Percentiles rank a stretch among this genome's conserved stretches.
Evolutionary conservation across 768 basidiomycete species (phyloP).

Genomic region (Rhodosporidiobolus sp.): DNA sequence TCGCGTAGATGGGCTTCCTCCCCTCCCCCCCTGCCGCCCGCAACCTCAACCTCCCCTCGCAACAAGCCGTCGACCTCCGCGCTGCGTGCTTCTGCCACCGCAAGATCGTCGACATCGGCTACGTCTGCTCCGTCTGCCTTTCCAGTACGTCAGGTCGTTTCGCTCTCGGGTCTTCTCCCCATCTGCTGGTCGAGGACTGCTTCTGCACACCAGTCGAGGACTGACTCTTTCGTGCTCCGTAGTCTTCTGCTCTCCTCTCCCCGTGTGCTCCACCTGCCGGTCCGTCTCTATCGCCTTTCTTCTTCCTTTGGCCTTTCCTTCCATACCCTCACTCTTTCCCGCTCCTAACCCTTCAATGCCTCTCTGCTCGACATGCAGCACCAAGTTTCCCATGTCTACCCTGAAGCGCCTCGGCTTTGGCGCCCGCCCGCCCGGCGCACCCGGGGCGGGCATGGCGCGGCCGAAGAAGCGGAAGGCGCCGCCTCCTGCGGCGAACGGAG

Average conservation of each 20-base stretch:
- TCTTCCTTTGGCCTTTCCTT: background rate
- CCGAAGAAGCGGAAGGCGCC: constrained; percentile 35
- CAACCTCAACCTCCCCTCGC: constrained; percentile 77
- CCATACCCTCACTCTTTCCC: background rate
- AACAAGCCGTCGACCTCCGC: constrained; percentile 92
- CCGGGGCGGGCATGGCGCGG: background rate
- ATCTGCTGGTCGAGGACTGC: background rate
- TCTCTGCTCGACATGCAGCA: constrained; percentile 55
- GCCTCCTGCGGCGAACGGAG: background rate
- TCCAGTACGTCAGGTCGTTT: constrained; percentile 55
- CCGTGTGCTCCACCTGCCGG: constrained; percentile 93
- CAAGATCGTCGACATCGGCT: constrained; percentile 90
- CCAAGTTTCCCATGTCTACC: constrained; percentile 92
- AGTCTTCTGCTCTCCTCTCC: constrained; percentile 93
- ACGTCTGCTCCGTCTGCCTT: constrained; percentile 96
- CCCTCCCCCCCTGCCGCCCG: constrained; percentile 68
- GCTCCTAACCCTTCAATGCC: background rate
- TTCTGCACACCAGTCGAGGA: background rate
- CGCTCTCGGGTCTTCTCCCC: background rate
- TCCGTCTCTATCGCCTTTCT: constrained; percentile 50
- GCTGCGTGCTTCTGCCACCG: constrained; percentile 99
- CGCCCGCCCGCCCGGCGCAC: constrained; percentile 6
- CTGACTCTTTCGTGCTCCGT: constrained; percentile 9
- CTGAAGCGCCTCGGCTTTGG: constrained; percentile 59
- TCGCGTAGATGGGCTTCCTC: constrained; percentile 76